Base-by-base conservation (phyloP, 441 rosid genomes). In the Pelargonium myrrhifolium region DNA sequence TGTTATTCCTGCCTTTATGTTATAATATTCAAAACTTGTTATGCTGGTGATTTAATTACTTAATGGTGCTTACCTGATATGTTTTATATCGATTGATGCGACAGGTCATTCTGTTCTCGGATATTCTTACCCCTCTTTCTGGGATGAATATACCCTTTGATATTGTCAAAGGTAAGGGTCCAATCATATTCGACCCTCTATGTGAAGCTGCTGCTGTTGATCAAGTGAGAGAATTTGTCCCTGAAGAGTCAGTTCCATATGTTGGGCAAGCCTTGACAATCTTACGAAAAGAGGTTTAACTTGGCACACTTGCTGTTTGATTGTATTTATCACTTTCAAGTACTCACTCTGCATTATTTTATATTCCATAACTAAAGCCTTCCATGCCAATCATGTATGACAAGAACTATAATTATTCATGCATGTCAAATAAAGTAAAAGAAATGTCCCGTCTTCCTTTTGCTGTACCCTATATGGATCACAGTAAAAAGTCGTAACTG, bases 81-180 rank as follows among this genome's bases (percentile, higher is more conserved):
- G 75, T 51, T 64, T 35, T 62, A 63, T 14, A 3, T 64, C 69
- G 31, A 71, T 65, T 68, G 24, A 71, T 71, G 28, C 67, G 68
- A 65, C 83, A 90, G 98, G 98, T 93, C 64, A 93, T 93, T 74
- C 84, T 93, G 70, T 93, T 93, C 83, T 90, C 98, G 0, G 97
- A 90, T 83, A 93, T 93, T 79, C 89, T 93, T 62, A 89, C 97
- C 63, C 97, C 99, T 60, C 89, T 93, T 76, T 80, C 97, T 58
- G 96, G 99, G 78, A 94, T 93, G 97, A 93, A 93, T 78, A 88
- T 93, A 82, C 99, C 97, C 65, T 93, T 91, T 47, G 96, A 93
- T 78, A 91, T 94, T 76, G 86, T 88, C 70, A 89, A 94, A 81
- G 97, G 96, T 6, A 94, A 89, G 80, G 97, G 97, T 79, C 97